Percentiles rank a stretch among this genome's conserved stretches.
phyloP scores from a whole-genome alignment of 768 basidiomycete genomes.

The Crepidotus variabilis region DNA sequence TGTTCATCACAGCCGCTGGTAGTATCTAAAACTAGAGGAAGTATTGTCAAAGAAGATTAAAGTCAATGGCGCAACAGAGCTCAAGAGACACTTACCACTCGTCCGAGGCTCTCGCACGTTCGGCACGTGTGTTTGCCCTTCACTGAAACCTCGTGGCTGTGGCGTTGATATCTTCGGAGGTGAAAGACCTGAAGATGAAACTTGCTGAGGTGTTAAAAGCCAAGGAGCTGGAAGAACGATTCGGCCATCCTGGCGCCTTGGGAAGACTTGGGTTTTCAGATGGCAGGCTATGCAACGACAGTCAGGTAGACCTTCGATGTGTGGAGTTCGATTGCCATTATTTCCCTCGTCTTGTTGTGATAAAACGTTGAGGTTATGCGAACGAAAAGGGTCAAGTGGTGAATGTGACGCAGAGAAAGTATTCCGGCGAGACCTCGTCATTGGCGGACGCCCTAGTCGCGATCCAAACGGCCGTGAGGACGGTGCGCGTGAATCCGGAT shows the following conservation, averaged over 20 bases:
- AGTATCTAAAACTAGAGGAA: too few relatives aligned
- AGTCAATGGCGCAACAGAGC: too few relatives aligned
- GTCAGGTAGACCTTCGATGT: constrained; percentile 1
- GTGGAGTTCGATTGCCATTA: background rate
- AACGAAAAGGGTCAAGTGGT: background rate
- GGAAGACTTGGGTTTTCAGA: constrained; percentile 16
- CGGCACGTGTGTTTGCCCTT: background rate
- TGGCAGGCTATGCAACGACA: constrained; percentile 21
- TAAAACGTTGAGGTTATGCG: background rate
- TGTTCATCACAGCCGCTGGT: too few relatives aligned
- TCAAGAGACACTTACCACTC: background rate
- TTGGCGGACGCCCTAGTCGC: background rate
- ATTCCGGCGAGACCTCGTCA: constrained; percentile 1
- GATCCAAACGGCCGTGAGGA: background rate
- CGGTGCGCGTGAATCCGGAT: constrained; percentile 6
- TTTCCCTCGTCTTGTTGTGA: background rate
- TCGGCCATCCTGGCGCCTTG: constrained; percentile 21
- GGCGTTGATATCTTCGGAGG: background rate
- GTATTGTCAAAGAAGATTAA: too few relatives aligned
- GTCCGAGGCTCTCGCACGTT: background rate
- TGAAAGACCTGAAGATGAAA: background rate
- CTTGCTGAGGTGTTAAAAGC: background rate
- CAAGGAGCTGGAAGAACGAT: constrained; percentile 20
- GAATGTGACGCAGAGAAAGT: constrained; percentile 3
- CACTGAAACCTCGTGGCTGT: background rate